Percentiles rank a stretch among this genome's conserved stretches.
Evolutionary conservation across 1,284 basidiomycete genomes (phyloP).

Genomic region (Cystobasidium sp.): DNA sequence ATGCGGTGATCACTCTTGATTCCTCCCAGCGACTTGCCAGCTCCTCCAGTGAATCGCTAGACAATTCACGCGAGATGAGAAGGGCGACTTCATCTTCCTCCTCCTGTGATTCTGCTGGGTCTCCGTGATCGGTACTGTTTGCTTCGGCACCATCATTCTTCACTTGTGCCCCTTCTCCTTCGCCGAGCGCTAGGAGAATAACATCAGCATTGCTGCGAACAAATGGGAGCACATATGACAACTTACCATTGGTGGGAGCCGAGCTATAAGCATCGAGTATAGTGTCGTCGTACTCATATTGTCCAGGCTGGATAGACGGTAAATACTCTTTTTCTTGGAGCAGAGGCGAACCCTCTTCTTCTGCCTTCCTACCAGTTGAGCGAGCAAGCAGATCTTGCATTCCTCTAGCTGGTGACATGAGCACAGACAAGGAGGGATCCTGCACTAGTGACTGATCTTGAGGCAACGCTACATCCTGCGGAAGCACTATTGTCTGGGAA

Average conservation of each 20-base stretch:
- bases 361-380: background rate
- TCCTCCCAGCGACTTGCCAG: constrained; percentile 39
- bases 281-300: constrained; percentile 21
- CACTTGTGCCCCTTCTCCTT: background rate
- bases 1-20: constrained; percentile 4
- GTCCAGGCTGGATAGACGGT: background rate
- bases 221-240: background rate
- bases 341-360: background rate
- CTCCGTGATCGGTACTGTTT: background rate
- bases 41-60: constrained; percentile 38
- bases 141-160: background rate
- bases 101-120: constrained; percentile 10
- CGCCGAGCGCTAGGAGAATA: too few relatives aligned
- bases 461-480: background rate
- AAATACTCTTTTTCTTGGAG: constrained; percentile 2
- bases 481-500: too few relatives aligned
- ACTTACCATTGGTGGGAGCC: background rate
- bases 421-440: constrained; percentile 9
- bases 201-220: background rate
- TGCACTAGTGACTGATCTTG: background rate
- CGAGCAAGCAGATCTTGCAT: constrained; percentile 10
- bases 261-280: background rate
- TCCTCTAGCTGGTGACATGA: constrained; percentile 9
- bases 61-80: constrained; percentile 39
- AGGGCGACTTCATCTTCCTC: constrained; percentile 41